phyloP scores from a whole-genome alignment of 2,329 filamentous ascomycete genomes.

The Aspergillus chevalieri region DNA sequence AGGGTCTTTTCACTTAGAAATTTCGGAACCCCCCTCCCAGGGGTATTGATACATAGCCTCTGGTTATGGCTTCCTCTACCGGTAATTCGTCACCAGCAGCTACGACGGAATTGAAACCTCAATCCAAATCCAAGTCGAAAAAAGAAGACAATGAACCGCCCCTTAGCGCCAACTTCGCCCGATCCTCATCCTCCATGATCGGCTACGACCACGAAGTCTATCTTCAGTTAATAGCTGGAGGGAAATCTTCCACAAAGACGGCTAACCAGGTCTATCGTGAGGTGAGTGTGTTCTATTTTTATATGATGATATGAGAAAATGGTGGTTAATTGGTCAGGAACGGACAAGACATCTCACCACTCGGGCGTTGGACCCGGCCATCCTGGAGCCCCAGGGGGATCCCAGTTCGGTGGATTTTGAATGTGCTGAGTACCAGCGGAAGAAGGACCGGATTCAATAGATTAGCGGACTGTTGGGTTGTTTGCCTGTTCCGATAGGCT shows the following conservation, averaged over 20 bases:
- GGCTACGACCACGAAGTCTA: constrained; percentile 28
- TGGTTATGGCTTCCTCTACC: neutral
- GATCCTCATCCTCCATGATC: constrained; percentile 10
- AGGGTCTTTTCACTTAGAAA: too few species aligned
- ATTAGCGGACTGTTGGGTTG: neutral
- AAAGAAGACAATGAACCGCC: constrained; percentile 45
- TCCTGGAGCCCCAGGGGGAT: constrained; percentile 18
- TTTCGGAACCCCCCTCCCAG: neutral
- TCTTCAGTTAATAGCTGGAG: constrained; percentile 22
- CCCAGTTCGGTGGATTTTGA: constrained; percentile 24
- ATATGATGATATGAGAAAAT: neutral
- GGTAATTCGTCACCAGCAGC: too few species aligned
- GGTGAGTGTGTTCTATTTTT: constrained; percentile 12
- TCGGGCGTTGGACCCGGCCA: constrained; percentile 22
- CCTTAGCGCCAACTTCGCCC: constrained; percentile 31
- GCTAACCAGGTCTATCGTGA: constrained; percentile 26
- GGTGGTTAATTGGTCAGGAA: constrained; percentile 14
- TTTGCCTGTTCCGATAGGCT: neutral
- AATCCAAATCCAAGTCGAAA: neutral
- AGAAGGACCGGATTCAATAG: neutral
- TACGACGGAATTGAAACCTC: neutral
- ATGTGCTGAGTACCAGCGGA: constrained; percentile 17
- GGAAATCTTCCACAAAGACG: constrained; percentile 16
- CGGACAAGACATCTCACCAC: constrained; percentile 16
- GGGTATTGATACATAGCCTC: neutral